These are phyloP conservation scores for Geranium incanum DNA, from an alignment of 441 rosid genomes.

Conservation along the genomic window DNA sequence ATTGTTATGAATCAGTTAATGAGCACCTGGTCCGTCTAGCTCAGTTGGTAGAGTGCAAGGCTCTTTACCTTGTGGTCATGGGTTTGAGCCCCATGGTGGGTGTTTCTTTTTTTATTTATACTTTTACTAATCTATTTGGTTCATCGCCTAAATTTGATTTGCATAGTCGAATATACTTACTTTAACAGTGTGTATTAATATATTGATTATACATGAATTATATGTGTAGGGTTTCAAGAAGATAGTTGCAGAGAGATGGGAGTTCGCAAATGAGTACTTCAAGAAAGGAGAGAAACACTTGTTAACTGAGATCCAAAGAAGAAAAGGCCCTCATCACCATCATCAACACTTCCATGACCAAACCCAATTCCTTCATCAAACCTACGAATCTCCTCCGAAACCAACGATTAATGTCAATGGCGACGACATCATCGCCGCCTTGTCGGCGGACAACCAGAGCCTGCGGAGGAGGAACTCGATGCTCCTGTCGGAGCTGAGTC, in stretches of 20 bases:
- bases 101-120: too few relatives aligned
- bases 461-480: conserved; percentile 32
- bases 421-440: not conserved
- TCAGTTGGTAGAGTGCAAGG: too few relatives aligned
- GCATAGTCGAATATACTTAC: too few relatives aligned
- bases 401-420: not conserved
- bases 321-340: conserved; percentile 66
- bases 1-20: too few relatives aligned
- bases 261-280: conserved; percentile 88
- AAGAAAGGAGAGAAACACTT: conserved; percentile 80
- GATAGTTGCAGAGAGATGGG: conserved; percentile 97
- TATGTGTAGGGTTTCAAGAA: conserved; percentile 72
- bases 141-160: too few relatives aligned
- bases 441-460: conserved; percentile 10
- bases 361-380: conserved; percentile 19
- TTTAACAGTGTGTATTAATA: too few relatives aligned
- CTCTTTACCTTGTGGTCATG: too few relatives aligned
- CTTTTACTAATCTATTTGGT: too few relatives aligned
- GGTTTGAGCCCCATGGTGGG: too few relatives aligned
- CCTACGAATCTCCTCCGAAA: not conserved
- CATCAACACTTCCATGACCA: conserved; percentile 29
- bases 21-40: too few relatives aligned
- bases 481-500: conserved; percentile 35
- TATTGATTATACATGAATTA: too few relatives aligned
- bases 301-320: conserved; percentile 82